These are phyloP conservation scores for Vitis cinerea DNA, from an alignment of 164 flowering plant species.

Conservation along the genomic window DNA sequence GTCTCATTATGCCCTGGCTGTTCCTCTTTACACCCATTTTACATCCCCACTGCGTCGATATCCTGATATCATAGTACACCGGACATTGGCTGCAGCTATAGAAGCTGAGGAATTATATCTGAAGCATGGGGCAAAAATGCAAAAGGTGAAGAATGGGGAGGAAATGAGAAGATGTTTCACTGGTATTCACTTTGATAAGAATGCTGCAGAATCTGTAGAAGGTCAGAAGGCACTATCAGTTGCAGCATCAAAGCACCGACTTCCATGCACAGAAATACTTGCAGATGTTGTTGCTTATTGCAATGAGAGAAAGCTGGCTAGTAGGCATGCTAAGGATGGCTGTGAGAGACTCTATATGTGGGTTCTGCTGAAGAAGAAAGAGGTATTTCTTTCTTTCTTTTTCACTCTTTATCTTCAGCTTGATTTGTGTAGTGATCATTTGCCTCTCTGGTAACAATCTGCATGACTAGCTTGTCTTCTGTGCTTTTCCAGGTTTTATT, in stretches of 20 bases:
- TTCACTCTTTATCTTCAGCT: neutral
- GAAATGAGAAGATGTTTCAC: conserved; percentile 46
- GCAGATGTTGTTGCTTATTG: conserved; percentile 66
- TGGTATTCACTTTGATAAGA: conserved; percentile 54
- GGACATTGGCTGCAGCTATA: conserved; percentile 69
- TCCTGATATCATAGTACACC: conserved; percentile 92
- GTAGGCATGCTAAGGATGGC: conserved; percentile 75
- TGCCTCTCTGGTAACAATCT: neutral
- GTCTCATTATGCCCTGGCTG: conserved; percentile 84
- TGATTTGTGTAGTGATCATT: neutral
- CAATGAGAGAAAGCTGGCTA: conserved; percentile 69
- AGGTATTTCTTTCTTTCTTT: conserved; percentile 41
- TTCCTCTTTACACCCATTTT: conserved; percentile 89
- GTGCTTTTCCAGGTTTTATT: conserved; percentile 52
- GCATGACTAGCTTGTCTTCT: conserved; percentile 1
- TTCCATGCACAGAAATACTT: conserved; percentile 50
- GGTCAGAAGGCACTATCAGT: conserved; percentile 56
- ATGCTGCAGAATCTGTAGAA: conserved; percentile 48
- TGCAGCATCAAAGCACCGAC: conserved; percentile 56
- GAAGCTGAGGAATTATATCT: conserved; percentile 71
- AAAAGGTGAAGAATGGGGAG: conserved; percentile 15
- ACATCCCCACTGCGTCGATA: conserved; percentile 94
- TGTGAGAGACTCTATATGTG: conserved; percentile 73
- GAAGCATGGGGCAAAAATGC: conserved; percentile 18
- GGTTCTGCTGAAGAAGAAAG: conserved; percentile 66